Base-by-base conservation (phyloP, 116 monocot species). In the Cymodocea nodosa region DNA sequence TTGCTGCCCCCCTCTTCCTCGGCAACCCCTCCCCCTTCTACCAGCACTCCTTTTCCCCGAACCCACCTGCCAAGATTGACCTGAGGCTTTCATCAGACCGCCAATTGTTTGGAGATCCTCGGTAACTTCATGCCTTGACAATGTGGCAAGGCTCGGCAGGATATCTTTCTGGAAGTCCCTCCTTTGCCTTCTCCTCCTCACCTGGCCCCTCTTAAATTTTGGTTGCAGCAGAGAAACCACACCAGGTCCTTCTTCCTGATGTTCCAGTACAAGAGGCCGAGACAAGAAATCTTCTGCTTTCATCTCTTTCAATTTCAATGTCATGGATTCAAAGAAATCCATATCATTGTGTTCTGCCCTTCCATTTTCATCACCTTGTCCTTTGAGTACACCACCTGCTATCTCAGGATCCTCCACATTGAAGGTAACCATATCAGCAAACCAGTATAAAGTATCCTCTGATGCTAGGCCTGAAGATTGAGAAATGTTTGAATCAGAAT, bases 111-210 rank as follows among this genome's bases (percentile, higher is more conserved):
- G 86, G 30, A 94, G 74, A 68, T 94, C 93, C 56, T 94, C 84
- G 0, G 70, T 82, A 9, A 86, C 82, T 64, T 86, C 93, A 22
- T 77, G 70, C 60, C 78, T 79, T 52, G 86, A 76, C 37, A 89
- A 67, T 18, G 82, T 79, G 9, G 76, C 81, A 22, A 89, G 86
- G 0, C 82, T 71, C n/a, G 89, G 93, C n/a, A 94, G 77, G 15
- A 94, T 77, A 56, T 89, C 93, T 68, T 78, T 94, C 71, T 86
- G 93, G 24, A 94, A 94, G 60, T 94, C 84, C 40, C 72, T 81
- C 56, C 54, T 74, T 73, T 92, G 85, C 37, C 86, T 71, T 40
- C 82, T 67, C 71, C 67, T 81, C 64, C 74, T 78, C 11, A 55
- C 80, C 48, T 75, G 79, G 18, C 70, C 75, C 59, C 71, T 83